A percentile compares a stretch with the other conserved stretches of the same genome.
phyloP scores from a whole-genome alignment of 305 asterid genomes.

The Fraxinus ornus region DNA sequence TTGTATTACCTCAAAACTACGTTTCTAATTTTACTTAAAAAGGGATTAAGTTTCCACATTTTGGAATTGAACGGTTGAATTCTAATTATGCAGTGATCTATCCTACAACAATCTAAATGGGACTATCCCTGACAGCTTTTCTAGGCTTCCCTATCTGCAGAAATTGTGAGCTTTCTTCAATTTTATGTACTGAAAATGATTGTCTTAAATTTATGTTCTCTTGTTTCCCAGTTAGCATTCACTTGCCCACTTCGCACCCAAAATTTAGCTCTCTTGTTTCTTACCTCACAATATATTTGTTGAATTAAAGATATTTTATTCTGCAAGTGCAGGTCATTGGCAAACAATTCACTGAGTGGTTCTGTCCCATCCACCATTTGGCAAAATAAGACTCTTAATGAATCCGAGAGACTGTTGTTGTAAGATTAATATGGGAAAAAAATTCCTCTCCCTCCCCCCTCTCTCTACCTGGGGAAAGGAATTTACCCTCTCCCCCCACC shows the following conservation, averaged over 20 bases:
- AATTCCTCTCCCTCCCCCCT: background rate
- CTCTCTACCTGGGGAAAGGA: background rate
- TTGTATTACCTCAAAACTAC: background rate
- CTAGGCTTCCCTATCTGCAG: constrained; percentile 75
- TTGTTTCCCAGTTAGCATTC: background rate
- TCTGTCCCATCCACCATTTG: constrained; percentile 80
- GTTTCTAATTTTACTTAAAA: background rate
- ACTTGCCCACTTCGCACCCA: background rate
- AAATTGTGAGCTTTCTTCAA: constrained; percentile 59
- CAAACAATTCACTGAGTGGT: constrained; percentile 73
- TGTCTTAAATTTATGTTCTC: background rate
- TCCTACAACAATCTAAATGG: constrained; percentile 79
- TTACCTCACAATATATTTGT: background rate
- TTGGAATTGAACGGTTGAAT: constrained; percentile 7
- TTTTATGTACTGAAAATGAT: constrained; percentile 11
- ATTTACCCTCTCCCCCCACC: background rate
- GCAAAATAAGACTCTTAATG: constrained; percentile 64
- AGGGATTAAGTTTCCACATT: background rate
- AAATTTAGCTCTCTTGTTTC: background rate
- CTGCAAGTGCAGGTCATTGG: constrained; percentile 64
- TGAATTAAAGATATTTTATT: constrained; percentile 13
- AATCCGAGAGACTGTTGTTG: constrained; percentile 62
- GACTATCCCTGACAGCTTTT: constrained; percentile 72
- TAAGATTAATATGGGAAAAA: constrained; percentile 44
- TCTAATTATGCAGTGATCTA: constrained; percentile 62